Percentiles rank a stretch among this genome's conserved stretches.
These are phyloP conservation scores for Kuraishia capsulata DNA, from an alignment of 805 yeast species.

Conservation along the genomic window DNA sequence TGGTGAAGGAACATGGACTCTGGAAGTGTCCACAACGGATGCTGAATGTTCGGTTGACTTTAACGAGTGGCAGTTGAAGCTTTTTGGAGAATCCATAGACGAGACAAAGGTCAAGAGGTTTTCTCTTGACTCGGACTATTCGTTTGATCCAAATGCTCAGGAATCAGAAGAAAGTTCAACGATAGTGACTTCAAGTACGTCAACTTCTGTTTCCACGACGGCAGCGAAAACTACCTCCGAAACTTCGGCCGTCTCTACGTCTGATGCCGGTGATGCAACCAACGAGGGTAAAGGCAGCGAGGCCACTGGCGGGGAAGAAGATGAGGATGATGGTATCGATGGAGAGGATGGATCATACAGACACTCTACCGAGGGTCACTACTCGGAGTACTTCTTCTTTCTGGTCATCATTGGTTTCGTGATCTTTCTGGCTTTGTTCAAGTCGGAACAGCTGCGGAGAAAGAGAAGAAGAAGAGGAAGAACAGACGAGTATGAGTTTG, in stretches of 20 bases:
- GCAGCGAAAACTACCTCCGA: conserved; percentile 8
- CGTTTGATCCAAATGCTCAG: conserved; percentile 13
- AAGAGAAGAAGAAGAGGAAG: conserved; percentile 37
- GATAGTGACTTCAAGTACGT: conserved; percentile 4
- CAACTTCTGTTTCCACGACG: conserved; percentile 6
- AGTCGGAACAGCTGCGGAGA: conserved; percentile 27
- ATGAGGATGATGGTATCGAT: conserved; percentile 5
- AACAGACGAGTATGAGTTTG: conserved; percentile 61
- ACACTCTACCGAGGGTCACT: conserved; percentile 26
- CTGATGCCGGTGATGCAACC: conserved; percentile 6
- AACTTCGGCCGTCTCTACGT: conserved; percentile 6
- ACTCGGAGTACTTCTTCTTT: conserved; percentile 53
- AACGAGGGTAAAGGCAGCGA: conserved; percentile 5
- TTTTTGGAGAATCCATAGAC: conserved; percentile 77
- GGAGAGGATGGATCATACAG: conserved; percentile 22
- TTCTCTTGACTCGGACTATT: conserved; percentile 39
- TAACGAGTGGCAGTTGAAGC: conserved; percentile 62
- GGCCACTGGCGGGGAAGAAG: conserved; percentile 4
- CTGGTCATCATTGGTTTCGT: conserved; percentile 52
- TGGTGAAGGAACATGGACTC: conserved; percentile 76
- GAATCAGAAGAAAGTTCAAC: conserved; percentile 15
- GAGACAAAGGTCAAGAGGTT: conserved; percentile 49
- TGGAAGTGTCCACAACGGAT: conserved; percentile 46
- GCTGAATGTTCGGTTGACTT: conserved; percentile 32
- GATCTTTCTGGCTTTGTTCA: conserved; percentile 32